phyloP scores from a whole-genome alignment of 345 rosid species.

The Salix purpurea region DNA sequence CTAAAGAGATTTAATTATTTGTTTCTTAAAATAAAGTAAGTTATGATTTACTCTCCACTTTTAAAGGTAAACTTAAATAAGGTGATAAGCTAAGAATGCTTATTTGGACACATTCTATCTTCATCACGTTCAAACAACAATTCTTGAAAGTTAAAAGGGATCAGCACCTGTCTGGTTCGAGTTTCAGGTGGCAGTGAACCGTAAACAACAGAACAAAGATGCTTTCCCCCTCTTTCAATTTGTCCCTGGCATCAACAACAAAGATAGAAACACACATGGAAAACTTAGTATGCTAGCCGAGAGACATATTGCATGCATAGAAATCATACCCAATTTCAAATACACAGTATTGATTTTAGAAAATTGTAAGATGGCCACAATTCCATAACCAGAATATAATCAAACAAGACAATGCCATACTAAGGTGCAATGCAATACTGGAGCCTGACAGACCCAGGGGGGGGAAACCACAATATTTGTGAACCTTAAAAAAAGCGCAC shows the following conservation, averaged over 20 bases:
- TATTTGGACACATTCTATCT: not conserved
- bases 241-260: conserved; percentile 37
- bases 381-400: not conserved
- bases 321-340: not conserved
- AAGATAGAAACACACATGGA: conserved; percentile 4
- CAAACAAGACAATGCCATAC: not conserved
- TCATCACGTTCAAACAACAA: not conserved
- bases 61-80: no score
- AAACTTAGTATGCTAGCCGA: conserved; percentile 7
- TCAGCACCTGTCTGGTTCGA: conserved; percentile 82
- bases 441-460: no score
- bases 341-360: not conserved
- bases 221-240: conserved; percentile 60
- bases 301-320: not conserved
- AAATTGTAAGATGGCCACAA: not conserved
- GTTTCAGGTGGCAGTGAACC: conserved; percentile 93
- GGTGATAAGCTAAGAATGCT: not conserved
- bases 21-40: no score
- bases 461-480: not conserved
- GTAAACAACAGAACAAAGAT: conserved; percentile 90
- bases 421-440: not conserved
- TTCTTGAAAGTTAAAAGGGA: conserved; percentile 22
- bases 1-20: no score
- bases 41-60: no score
- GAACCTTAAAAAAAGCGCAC: not conserved